These are phyloP conservation scores for Scortechinia acanthostroma DNA, from an alignment of 2,329 filamentous ascomycete species.

Conservation along the genomic window DNA sequence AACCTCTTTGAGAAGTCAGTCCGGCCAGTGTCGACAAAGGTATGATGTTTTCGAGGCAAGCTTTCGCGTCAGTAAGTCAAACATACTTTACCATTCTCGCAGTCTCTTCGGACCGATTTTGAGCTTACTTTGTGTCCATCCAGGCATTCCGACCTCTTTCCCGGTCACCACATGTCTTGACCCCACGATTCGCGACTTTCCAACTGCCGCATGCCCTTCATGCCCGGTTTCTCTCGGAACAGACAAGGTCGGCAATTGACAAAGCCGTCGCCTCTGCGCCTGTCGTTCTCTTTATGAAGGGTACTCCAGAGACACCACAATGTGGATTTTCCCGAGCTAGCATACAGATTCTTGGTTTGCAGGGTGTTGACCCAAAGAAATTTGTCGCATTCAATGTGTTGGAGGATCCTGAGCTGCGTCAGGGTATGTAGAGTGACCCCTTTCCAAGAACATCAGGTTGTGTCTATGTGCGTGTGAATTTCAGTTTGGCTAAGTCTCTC, in stretches of 20 bases:
- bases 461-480: too few relatives aligned
- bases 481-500: not conserved
- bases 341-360: constrained; percentile 88
- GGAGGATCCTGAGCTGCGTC: constrained; percentile 79
- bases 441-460: too few relatives aligned
- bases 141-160: not conserved
- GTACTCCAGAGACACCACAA: constrained; percentile 88
- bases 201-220: not conserved
- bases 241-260: constrained; percentile 78
- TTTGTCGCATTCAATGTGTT: constrained; percentile 98
- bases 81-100: not conserved
- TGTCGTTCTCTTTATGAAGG: constrained; percentile 99
- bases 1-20: too few relatives aligned
- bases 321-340: constrained; percentile 93
- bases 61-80: constrained; percentile 1
- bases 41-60: not conserved
- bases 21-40: too few relatives aligned
- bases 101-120: not conserved
- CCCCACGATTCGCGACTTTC: not conserved
- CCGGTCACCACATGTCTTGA: not conserved
- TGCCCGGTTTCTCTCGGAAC: constrained; percentile 69
- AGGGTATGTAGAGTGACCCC: constrained; percentile 40
- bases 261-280: constrained; percentile 81
- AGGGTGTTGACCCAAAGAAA: constrained; percentile 90
- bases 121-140: not conserved